Evolutionary conservation across 805 yeast species (phyloP), one percentile per base, ranked within the genome.

Genomic region (Candida pseudofarinosa): DNA sequence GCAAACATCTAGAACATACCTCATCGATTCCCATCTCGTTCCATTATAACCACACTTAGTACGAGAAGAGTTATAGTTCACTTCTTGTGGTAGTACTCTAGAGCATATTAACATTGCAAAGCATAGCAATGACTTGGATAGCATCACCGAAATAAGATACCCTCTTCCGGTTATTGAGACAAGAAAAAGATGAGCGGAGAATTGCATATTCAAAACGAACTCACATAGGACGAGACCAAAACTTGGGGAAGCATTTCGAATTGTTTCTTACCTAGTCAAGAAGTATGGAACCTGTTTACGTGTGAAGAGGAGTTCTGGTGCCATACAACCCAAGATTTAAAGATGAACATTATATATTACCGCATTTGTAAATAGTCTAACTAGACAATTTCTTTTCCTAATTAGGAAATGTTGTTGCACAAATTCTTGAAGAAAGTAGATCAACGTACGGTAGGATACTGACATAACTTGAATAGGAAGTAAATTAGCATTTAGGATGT

Each of bases 381-480:
- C 16, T 7, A 32, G 17, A 14, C 23, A 15, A 37, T 37, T 26
- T 26, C 32, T 37, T 37, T 37, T 14, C 39, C 39, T 12, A 17
- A 37, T 37, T 28, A 28, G 39, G 39, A 37, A 37, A 37, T 37
- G 28, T 37, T 37, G 26, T 34, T 37, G 26, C 33, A 37, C 32
- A 26, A 23, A 13, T 4, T 26, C 18, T 14, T n/a, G 15, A n/a
- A 20, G 17, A 37, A 6, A 23, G 19, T 37, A 37, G 20, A 37
- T 13, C 19, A n/a, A 7, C 19, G 17, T 17, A 20, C 14, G 6
- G 7, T 32, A 32, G 17, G 7, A 32, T 7, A n/a, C 7, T 7
- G 5, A 8, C 34, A 13, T 37, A 28, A 15, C 39, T 37, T 20
- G 4, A 14, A 12, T 37, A n/a, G 39, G 39, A 14, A 37, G 30